Percentiles rank a stretch among this genome's conserved stretches.
These are phyloP conservation scores for Dovyalis caffra DNA, from an alignment of 345 rosid genomes.

Conservation along the genomic window DNA sequence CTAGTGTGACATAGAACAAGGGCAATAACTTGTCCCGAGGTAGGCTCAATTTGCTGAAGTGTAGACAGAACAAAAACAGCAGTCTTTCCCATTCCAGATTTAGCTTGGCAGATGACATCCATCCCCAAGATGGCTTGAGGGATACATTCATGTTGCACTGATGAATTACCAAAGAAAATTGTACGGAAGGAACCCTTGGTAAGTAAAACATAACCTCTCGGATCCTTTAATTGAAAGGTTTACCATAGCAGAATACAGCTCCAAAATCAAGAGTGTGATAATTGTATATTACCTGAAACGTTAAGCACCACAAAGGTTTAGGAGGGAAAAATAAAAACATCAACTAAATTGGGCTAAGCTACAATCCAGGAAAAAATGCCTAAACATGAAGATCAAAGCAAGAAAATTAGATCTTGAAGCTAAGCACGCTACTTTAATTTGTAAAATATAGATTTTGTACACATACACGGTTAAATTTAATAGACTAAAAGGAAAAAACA, in stretches of 20 bases:
- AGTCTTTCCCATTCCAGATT: slow-evolving; percentile 99
- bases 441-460: neutral
- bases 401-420: neutral
- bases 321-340: neutral
- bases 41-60: slow-evolving; percentile 88
- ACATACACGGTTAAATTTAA: no score
- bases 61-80: slow-evolving; percentile 92
- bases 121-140: slow-evolving; percentile 99
- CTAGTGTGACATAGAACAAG: slow-evolving; percentile 94
- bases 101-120: slow-evolving; percentile 99
- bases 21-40: slow-evolving; percentile 89
- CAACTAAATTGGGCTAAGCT: neutral
- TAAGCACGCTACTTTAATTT: neutral
- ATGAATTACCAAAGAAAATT: slow-evolving; percentile 79
- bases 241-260: slow-evolving; percentile 61
- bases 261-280: slow-evolving; percentile 52
- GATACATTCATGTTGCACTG: slow-evolving; percentile 99
- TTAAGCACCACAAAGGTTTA: neutral
- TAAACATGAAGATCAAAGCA: neutral
- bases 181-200: slow-evolving; percentile 64
- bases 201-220: slow-evolving; percentile 72
- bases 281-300: slow-evolving; percentile 57
- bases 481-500: no score
- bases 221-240: slow-evolving; percentile 61
- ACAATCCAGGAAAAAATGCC: neutral